Percentiles rank a stretch among this genome's conserved stretches.
Conservation (phyloP, 495 filamentous ascomycete species). For the Glonium stellatum region DNA sequence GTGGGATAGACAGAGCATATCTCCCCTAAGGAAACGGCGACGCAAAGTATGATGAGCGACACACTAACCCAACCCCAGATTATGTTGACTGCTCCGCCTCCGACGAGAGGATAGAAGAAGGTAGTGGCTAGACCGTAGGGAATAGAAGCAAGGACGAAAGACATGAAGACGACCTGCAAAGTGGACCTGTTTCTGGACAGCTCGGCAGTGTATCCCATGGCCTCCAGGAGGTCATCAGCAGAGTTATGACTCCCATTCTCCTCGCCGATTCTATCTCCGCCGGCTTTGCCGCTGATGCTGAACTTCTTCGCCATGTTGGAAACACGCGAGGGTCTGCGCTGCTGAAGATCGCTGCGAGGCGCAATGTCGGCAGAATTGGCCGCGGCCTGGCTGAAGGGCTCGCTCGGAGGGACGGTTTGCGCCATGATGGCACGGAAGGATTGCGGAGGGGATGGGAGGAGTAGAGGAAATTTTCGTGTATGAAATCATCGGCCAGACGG, state of each 20-base stretch:
- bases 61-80: constrained; percentile 57
- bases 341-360: constrained; percentile 4
- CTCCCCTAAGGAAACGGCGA: constrained; percentile 51
- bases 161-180: constrained; percentile 52
- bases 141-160: constrained; percentile 41
- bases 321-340: not conserved
- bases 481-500: too few species aligned
- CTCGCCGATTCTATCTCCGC: not conserved
- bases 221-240: constrained; percentile 45
- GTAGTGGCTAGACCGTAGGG: constrained; percentile 31
- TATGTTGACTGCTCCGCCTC: constrained; percentile 49
- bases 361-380: not conserved
- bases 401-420: not conserved
- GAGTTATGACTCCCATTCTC: constrained; percentile 14
- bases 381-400: not conserved
- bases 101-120: constrained; percentile 28
- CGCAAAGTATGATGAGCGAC: constrained; percentile 47
- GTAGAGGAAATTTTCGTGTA: too few species aligned
- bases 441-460: too few species aligned
- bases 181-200: constrained; percentile 47
- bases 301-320: constrained; percentile 14
- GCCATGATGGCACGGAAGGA: not conserved
- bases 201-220: constrained; percentile 49
- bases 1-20: constrained; percentile 53
- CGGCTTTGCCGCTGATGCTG: constrained; percentile 3